Evolutionary conservation across 306 rosid species (phyloP).

Genomic region (Trichosanthes cucumerina): DNA sequence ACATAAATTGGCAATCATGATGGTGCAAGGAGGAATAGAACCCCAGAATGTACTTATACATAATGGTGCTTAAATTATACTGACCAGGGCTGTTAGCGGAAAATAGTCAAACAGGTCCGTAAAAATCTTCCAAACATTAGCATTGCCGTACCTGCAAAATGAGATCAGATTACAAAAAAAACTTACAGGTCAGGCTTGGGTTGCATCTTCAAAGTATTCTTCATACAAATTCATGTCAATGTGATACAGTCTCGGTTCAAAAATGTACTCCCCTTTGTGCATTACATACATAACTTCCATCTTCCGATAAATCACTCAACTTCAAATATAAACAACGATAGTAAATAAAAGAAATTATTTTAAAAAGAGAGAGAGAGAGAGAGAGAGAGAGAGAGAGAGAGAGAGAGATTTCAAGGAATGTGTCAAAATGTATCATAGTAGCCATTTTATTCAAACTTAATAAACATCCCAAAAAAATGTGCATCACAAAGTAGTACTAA

Average conservation of each 20-base stretch:
- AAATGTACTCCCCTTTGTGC: not conserved
- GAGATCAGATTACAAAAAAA: constrained; percentile 3
- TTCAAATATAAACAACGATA: not conserved
- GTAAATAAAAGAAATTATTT: not conserved
- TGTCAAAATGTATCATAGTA: not conserved
- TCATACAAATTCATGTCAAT: not conserved
- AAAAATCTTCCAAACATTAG: constrained; percentile 93
- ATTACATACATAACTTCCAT: not conserved
- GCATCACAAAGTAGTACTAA: not conserved
- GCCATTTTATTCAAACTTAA: not conserved
- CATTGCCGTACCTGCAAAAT: constrained; percentile 83
- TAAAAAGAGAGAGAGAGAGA: no score
- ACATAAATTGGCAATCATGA: not conserved
- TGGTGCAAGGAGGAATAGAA: not conserved
- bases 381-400: no score
- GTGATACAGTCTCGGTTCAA: not conserved
- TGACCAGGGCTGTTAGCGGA: constrained; percentile 92
- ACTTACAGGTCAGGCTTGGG: not conserved
- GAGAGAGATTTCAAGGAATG: not conserved
- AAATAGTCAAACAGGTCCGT: constrained; percentile 95
- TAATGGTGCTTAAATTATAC: constrained; percentile 20
- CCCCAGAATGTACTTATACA: not conserved
- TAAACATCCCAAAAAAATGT: not conserved
- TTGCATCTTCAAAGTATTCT: not conserved
- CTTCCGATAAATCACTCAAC: not conserved